Evolutionary conservation across 371 early-diverging fungal species (phyloP).

Genomic region (Globomyces sp.): DNA sequence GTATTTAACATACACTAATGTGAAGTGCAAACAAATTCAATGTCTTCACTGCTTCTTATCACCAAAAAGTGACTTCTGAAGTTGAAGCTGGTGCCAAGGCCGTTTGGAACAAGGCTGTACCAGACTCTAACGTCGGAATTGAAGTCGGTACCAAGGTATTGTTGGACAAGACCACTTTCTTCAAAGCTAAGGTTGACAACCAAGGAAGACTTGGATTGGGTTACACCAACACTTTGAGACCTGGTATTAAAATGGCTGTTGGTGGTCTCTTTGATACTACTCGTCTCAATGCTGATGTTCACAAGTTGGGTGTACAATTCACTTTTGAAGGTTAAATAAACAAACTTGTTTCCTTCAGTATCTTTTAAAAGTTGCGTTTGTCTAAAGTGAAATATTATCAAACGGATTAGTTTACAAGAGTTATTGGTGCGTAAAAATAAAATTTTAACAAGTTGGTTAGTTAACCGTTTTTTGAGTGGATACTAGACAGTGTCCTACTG

Average conservation of each 20-base stretch:
- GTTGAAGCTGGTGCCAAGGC: slow-evolving; percentile 95
- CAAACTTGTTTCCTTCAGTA: slow-evolving; percentile 16
- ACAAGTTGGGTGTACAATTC: slow-evolving; percentile 91
- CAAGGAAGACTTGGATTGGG: slow-evolving; percentile 88
- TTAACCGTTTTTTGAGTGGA: too few species aligned
- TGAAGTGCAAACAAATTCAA: slow-evolving; percentile 54
- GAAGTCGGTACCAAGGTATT: slow-evolving; percentile 95
- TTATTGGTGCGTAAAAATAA: too few species aligned
- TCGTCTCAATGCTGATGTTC: slow-evolving; percentile 87
- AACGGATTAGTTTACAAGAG: too few species aligned
- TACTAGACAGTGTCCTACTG: too few species aligned
- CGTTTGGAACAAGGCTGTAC: slow-evolving; percentile 78
- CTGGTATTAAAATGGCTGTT: slow-evolving; percentile 91
- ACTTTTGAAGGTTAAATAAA: slow-evolving; percentile 76
- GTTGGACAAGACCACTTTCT: slow-evolving; percentile 83
- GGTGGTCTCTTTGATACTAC: slow-evolving; percentile 90
- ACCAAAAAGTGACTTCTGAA: slow-evolving; percentile 86
- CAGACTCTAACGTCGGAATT: slow-evolving; percentile 69
- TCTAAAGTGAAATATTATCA: background rate
- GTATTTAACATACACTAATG: slow-evolving; percentile 30
- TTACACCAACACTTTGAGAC: slow-evolving; percentile 90
- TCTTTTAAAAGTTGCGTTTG: background rate
- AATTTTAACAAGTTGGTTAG: too few species aligned
- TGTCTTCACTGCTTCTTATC: slow-evolving; percentile 87
- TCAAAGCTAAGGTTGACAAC: slow-evolving; percentile 96